Conservation (phyloP, 495 filamentous ascomycete genomes). For the Trichoderma orchidacearum region DNA sequence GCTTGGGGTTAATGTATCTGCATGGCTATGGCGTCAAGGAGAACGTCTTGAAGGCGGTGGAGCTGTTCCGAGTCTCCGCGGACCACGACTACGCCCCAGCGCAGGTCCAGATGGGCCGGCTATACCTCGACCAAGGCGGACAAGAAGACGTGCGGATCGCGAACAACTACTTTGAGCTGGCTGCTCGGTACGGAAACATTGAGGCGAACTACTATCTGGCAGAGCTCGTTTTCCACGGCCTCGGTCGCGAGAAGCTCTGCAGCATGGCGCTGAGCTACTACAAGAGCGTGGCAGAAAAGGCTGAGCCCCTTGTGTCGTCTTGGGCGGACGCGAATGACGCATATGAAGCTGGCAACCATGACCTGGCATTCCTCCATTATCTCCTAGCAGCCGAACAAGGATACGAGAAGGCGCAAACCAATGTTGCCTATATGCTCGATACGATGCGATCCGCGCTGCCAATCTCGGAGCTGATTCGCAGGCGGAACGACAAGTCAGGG, state of each 20-base stretch:
- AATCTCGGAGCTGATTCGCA: conserved; percentile 21
- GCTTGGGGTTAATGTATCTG: conserved; percentile 75
- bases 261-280: conserved; percentile 74
- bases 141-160: conserved; percentile 48
- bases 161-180: conserved; percentile 82
- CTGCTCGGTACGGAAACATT: conserved; percentile 73
- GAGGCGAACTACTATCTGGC: conserved; percentile 94
- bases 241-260: conserved; percentile 72
- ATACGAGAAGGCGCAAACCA: conserved; percentile 84
- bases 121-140: conserved; percentile 87
- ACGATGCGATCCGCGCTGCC: conserved; percentile 46
- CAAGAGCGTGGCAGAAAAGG: conserved; percentile 86
- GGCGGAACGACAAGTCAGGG: conserved; percentile 21
- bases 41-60: conserved; percentile 59
- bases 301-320: conserved; percentile 71
- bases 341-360: conserved; percentile 72
- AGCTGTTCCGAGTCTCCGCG: conserved; percentile 70
- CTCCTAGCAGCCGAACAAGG: conserved; percentile 95
- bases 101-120: conserved; percentile 67
- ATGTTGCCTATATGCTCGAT: conserved; percentile 86
- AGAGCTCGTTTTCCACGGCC: conserved; percentile 70
- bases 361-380: conserved; percentile 69
- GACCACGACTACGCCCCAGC: conserved; percentile 75
- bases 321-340: conserved; percentile 78
- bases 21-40: conserved; percentile 67